Base-by-base conservation (phyloP, 2,329 filamentous ascomycete species). In the Periconia sp. region DNA sequence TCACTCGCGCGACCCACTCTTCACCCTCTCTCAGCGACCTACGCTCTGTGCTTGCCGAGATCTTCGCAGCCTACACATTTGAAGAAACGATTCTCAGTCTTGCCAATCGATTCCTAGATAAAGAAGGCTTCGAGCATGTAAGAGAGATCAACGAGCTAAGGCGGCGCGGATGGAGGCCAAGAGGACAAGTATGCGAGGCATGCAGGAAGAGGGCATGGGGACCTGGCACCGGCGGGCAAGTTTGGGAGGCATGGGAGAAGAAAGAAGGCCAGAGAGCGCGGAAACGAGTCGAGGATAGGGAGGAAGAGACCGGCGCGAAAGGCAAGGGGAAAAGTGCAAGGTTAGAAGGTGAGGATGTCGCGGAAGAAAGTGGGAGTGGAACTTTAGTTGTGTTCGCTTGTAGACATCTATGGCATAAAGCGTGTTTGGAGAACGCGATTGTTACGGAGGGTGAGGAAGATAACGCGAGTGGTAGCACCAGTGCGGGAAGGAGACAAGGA, bases 41-140 rank as follows among this genome's bases (percentile, higher is more conserved):
- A 3, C 87, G 94, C 31, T 82, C 83, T 5, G 92, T 97, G 1
- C 80, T 99, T 2, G 78, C 84, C 1, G 94, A 92, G 10, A 92
- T 99, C 41, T 97, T 99, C 72, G 85, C 92, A 0, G 92, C 94
- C 0, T 99, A 99, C 66, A 87, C 91, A 0, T 96, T 97, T 65
- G 94, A 99, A 69, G 89, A 92, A 66, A 92, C 88, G 0, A 88
- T 99, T 12, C 79, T 99, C 15, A 79, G 82, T 2, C 81, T 99
- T 3, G 90, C 94, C 1, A 95, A 92, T 65, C 81, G 87, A 4
- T 84, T 99, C 42, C 78, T 99, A 0, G 92, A 95, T 50, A 86
- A 90, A 55, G 94, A 94, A 59, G 78, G 96, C 5, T 99, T 97
- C 60, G 82, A 87, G 28, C 87, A 89, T 52, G 89, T 99, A 24